Percentiles rank a stretch among this genome's conserved stretches.
phyloP scores from a whole-genome alignment of 139 green algal species.

The Penium margaritaceum region DNA sequence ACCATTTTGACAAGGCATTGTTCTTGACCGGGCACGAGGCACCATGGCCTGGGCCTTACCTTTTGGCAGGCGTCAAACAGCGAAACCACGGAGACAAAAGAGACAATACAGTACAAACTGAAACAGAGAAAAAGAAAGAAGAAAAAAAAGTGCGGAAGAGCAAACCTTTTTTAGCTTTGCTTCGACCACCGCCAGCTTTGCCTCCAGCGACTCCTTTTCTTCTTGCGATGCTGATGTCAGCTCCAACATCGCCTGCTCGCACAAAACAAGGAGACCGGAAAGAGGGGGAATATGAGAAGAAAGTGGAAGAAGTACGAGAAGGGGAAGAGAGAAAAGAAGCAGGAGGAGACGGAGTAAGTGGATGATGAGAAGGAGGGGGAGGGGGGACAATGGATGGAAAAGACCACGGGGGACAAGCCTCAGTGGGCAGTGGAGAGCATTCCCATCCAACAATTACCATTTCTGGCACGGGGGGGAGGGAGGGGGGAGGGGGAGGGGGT shows the following conservation, averaged over 20 bases:
- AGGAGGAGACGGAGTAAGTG: not conserved
- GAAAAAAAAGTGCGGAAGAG: not conserved
- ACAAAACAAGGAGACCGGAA: not conserved
- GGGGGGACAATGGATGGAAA: too few relatives aligned
- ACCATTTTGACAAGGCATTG: too few relatives aligned
- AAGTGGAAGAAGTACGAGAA: not conserved
- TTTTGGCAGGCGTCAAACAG: too few relatives aligned
- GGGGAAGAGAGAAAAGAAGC: not conserved
- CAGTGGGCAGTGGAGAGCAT: too few relatives aligned
- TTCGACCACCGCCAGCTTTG: not conserved
- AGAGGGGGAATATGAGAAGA: not conserved
- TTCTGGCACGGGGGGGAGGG: too few relatives aligned
- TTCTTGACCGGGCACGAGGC: too few relatives aligned
- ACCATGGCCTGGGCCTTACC: too few relatives aligned
- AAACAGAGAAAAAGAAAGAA: not conserved
- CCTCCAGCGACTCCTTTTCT: not conserved
- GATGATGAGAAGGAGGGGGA: too few relatives aligned
- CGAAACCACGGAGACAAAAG: not conserved
- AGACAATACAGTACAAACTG: not conserved
- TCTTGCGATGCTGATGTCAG: constrained; percentile 7
- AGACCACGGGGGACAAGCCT: too few relatives aligned
- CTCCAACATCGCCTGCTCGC: constrained; percentile 21
- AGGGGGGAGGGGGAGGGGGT: too few relatives aligned
- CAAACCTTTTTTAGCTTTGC: constrained; percentile 9
- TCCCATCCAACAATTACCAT: too few relatives aligned